Evolutionary conservation across 1,139 yeast species (phyloP), one percentile per base, ranked within the genome.

Genomic region (Yamadazyma epiphylla): DNA sequence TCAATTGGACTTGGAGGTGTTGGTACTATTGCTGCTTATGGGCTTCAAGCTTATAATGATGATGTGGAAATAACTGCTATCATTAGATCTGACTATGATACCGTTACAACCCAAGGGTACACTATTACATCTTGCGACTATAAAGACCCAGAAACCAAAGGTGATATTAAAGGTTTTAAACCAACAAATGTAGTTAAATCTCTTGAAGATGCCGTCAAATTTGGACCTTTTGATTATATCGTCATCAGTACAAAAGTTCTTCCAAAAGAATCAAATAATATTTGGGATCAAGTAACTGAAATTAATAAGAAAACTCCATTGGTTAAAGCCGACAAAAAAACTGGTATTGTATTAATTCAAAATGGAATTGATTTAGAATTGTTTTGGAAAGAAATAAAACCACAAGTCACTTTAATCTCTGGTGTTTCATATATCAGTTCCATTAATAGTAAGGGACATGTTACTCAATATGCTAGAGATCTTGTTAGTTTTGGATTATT

Each of bases 311-410:
- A 17, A 17, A 7, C 7, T 10, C 77, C 81, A 2, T 84, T 77
- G 2, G 73, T 80, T 16, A 53, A 65, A 7, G 45, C 59, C 4
- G 63, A 55, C 4, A 17, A 17, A 17, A 10, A 17, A 17, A 69
- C 86, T 4, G 64, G 73, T 4, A 73, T 85, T 33, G 74, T 82
- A 3, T 64, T 83, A 38, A 52, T 82, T 29, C 91, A 84, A 54
- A 84, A 84, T 47, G 94, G 94, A 4, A 63, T 81, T 35, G 88
- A 79, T 23, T 80, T 82, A 37, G 94, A 85, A 49, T 60, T 60
- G 32, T 75, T 83, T 2, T 17, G 20, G 43, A 64, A 76, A 27
- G 60, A 65, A 31, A 60, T 65, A 27, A 82, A 67, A 48, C 91
- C 94, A 5, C 55, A 63, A 0, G 73, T 74, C 30, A 55, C 74